Evolutionary conservation across 1,139 yeast genomes (phyloP).

Genomic region (Meyerozyma guilliermondii): DNA sequence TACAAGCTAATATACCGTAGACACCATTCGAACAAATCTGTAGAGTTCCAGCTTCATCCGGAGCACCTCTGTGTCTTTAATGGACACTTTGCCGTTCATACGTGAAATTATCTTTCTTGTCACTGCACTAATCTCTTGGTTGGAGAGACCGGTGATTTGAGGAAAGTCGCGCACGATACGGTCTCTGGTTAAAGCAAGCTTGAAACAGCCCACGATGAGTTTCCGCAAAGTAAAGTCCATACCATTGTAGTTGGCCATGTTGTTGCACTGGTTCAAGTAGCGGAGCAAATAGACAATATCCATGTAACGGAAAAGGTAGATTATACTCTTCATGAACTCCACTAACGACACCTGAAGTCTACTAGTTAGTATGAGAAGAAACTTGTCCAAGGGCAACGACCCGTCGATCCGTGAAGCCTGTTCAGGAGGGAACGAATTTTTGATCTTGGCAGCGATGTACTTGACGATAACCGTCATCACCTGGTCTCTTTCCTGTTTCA

Average conservation of each 20-base stretch:
- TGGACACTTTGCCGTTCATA: constrained; percentile 40
- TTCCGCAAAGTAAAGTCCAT: constrained; percentile 44
- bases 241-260: constrained; percentile 37
- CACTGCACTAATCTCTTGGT: constrained; percentile 32
- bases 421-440: constrained; percentile 43
- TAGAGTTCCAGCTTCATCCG: constrained; percentile 38
- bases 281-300: constrained; percentile 44
- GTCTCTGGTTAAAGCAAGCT: constrained; percentile 35
- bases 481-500: constrained; percentile 20
- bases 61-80: constrained; percentile 34
- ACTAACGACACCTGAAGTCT: constrained; percentile 34
- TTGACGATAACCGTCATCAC: constrained; percentile 43
- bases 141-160: constrained; percentile 33
- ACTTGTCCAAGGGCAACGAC: constrained; percentile 40
- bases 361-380: constrained; percentile 33
- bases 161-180: constrained; percentile 24
- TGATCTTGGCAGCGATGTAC: constrained; percentile 41
- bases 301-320: constrained; percentile 45
- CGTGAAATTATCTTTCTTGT: constrained; percentile 36
- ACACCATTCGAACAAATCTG: constrained; percentile 42
- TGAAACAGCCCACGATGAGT: constrained; percentile 42
- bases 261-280: constrained; percentile 45
- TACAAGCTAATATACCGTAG: constrained; percentile 21
- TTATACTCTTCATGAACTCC: constrained; percentile 38
- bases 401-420: constrained; percentile 19